Conservation (phyloP, 2,329 filamentous ascomycete species). For the Mycosphaerella arachidis region DNA sequence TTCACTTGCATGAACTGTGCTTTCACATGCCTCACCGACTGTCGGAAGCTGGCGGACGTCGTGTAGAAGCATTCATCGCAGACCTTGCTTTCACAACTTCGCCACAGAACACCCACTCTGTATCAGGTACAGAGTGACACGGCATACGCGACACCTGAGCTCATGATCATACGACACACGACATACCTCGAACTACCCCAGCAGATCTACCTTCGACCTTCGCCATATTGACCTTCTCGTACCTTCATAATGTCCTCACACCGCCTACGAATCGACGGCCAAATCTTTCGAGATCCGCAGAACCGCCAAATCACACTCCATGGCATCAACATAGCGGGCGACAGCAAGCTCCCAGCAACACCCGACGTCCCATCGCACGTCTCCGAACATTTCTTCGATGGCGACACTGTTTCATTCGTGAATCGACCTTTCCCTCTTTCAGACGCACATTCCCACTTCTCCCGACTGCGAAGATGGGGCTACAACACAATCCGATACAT, state of each 20-base stretch:
- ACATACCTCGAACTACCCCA: neutral
- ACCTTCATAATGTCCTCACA: slow-evolving; percentile 16
- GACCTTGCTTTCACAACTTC: neutral
- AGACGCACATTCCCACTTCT: slow-evolving; percentile 82
- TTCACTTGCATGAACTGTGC: too few species aligned
- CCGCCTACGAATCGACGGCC: slow-evolving; percentile 77
- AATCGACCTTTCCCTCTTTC: slow-evolving; percentile 76
- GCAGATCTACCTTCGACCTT: neutral
- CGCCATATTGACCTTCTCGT: neutral
- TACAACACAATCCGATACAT: slow-evolving; percentile 97
- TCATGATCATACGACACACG: neutral
- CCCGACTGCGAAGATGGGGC: slow-evolving; percentile 77
- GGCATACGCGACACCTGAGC: neutral
- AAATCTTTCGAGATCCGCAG: slow-evolving; percentile 73
- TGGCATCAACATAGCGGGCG: slow-evolving; percentile 89
- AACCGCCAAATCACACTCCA: slow-evolving; percentile 83
- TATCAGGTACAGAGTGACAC: neutral
- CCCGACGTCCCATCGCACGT: slow-evolving; percentile 80
- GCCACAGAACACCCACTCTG: too few species aligned
- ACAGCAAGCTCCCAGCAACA: slow-evolving; percentile 80
- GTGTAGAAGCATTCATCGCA: too few species aligned
- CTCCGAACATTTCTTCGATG: slow-evolving; percentile 78
- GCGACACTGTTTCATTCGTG: slow-evolving; percentile 85
- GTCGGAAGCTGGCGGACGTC: too few species aligned
- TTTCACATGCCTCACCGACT: too few species aligned